A percentile compares a stretch with the other conserved stretches of the same genome.
phyloP scores from a whole-genome alignment of 495 filamentous ascomycete species.

The Jackrogersella minutella region DNA sequence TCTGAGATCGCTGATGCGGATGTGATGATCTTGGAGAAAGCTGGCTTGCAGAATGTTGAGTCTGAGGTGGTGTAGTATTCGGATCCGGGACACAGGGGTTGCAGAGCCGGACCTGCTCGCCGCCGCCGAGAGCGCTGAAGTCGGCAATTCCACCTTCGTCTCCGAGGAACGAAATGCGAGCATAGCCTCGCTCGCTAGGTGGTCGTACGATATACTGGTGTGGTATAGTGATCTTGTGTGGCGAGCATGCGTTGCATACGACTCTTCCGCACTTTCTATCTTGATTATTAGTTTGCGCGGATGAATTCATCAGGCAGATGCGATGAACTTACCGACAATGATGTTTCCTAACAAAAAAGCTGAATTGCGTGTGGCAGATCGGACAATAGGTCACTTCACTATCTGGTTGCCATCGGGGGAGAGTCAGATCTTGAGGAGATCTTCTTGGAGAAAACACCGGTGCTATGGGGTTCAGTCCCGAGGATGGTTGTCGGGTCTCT shows the following conservation, averaged over 20 bases:
- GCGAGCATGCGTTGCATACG: constrained; percentile 90
- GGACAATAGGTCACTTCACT: constrained; percentile 78
- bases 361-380: constrained; percentile 79
- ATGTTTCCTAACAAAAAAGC: constrained; percentile 88
- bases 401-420: constrained; percentile 89
- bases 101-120: constrained; percentile 88
- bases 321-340: constrained; percentile 73
- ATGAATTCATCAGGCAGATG: not conserved
- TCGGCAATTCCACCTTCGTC: constrained; percentile 57
- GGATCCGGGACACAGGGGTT: constrained; percentile 96
- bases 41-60: constrained; percentile 35
- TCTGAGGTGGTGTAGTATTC: constrained; percentile 70
- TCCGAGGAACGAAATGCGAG: constrained; percentile 49
- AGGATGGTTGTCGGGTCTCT: not conserved
- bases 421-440: constrained; percentile 46
- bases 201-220: constrained; percentile 91
- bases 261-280: constrained; percentile 91
- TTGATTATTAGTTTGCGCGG: constrained; percentile 22
- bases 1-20: constrained; percentile 46
- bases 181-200: constrained; percentile 59
- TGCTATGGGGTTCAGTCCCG: constrained; percentile 32
- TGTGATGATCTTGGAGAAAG: constrained; percentile 31
- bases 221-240: constrained; percentile 94
- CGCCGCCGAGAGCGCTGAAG: constrained; percentile 66
- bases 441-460: constrained; percentile 23